Conservation (phyloP, 1,284 basidiomycete genomes). For the Ceratobasidium sp. region DNA sequence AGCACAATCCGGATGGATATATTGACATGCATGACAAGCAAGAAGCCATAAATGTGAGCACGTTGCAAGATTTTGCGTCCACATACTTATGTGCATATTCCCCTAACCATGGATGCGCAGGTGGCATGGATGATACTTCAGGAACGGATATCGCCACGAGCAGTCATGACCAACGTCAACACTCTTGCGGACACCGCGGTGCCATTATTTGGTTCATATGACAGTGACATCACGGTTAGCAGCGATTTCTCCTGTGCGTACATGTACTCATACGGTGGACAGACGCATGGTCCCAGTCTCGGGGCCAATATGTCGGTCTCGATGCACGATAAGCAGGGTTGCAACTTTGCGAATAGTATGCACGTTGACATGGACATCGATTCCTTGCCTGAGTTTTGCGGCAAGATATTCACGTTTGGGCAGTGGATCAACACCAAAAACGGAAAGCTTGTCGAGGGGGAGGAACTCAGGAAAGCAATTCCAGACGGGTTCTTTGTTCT, state of each 20-base stretch:
- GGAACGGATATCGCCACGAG: slow-evolving; percentile 6
- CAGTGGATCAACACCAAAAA: slow-evolving; percentile 7
- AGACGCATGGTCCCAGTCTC: slow-evolving; percentile 13
- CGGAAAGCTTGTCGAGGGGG: background rate
- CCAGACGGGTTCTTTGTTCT: slow-evolving; percentile 13
- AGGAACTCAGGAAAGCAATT: background rate
- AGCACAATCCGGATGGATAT: background rate
- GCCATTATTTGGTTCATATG: slow-evolving; percentile 15
- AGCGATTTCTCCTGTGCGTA: background rate
- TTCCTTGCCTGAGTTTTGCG: background rate
- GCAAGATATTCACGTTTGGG: slow-evolving; percentile 15
- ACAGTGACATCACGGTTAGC: slow-evolving; percentile 4
- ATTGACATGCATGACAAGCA: background rate
- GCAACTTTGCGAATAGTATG: slow-evolving; percentile 8
- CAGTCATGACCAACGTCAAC: background rate
- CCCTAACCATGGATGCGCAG: background rate
- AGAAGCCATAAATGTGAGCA: background rate
- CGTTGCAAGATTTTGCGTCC: no score
- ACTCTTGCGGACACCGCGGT: background rate
- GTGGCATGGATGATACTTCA: background rate
- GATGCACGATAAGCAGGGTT: background rate
- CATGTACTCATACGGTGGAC: background rate
- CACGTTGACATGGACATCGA: slow-evolving; percentile 13
- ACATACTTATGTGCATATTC: no score
- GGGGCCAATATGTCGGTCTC: slow-evolving; percentile 15